Conservation (phyloP, 495 filamentous ascomycete genomes). For the Immersiella caudata region DNA sequence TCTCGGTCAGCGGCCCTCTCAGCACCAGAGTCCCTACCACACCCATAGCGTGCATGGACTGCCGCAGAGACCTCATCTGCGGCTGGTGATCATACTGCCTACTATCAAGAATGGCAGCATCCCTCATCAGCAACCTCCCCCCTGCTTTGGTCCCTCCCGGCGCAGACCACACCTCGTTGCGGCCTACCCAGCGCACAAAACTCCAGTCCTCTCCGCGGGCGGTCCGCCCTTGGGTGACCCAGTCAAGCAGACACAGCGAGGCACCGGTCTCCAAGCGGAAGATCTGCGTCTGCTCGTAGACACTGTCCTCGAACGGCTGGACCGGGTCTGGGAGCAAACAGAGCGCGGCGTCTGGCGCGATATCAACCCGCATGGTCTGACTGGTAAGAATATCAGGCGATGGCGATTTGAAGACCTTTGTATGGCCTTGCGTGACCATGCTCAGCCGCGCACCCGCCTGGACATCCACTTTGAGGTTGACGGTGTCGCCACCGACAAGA, state of each 20-base stretch:
- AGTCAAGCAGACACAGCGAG: conserved; percentile 82
- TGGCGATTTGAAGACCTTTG: conserved; percentile 88
- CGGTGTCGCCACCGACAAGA: conserved; percentile 80
- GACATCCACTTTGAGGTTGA: conserved; percentile 71
- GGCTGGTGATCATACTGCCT: conserved; percentile 37
- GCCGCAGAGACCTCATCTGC: conserved; percentile 45
- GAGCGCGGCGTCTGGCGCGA: conserved; percentile 67
- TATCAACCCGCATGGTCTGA: conserved; percentile 66
- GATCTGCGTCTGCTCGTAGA: conserved; percentile 79
- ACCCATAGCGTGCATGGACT: conserved; percentile 65
- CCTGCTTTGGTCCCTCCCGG: conserved; percentile 17
- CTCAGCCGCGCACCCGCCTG: conserved; percentile 68
- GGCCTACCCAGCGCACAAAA: conserved; percentile 70
- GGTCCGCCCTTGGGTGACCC: conserved; percentile 85
- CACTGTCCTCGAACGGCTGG: conserved; percentile 79
- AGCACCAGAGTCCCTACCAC: conserved; percentile 85
- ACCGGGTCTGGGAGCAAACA: conserved; percentile 93
- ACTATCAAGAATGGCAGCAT: conserved; percentile 75
- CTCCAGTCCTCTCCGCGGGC: conserved; percentile 92
- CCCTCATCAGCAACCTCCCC: conserved; percentile 71
- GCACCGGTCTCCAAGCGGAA: conserved; percentile 65
- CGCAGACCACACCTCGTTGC: conserved; percentile 80
- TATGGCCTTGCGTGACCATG: conserved; percentile 91
- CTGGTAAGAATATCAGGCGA: conserved; percentile 59
- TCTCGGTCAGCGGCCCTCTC: conserved; percentile 69